Base-by-base conservation (phyloP, 352 stramenopile species). In the Globisporangium spinosum region DNA sequence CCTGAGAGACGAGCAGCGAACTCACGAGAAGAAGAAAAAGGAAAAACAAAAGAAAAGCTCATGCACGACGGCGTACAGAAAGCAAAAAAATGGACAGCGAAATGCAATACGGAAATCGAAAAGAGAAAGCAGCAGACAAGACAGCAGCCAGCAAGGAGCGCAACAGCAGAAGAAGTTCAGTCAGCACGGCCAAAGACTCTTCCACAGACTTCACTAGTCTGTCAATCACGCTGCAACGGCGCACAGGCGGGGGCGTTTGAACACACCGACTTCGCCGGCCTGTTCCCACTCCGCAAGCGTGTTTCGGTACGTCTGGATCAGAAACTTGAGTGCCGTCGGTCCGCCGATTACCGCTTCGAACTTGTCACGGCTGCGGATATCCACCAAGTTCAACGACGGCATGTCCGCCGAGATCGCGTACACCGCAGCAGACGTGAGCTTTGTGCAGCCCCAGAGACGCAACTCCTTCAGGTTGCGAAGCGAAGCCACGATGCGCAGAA, bases 361-460 rank as follows among this genome's bases (percentile, higher is more conserved):
- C 57, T 83, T 88, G 67, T 95, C 82, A 32, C 85, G 84, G 55
- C 84, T 91, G 63, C 88, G 88, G 25, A 95, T 80, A 59, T 94
- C 88, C 53, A 94, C 74, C 3, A 91, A 69, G 23, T 80, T 82
- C 23, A 95, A 74, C 55, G 83, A 77, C 17, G 83, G 77, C 43
- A 91, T 65, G 8, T 80, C 84, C 23, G 80, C 74, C 55, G 83
- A 90, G 57, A 91, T 93, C 32, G 82, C 87, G 60, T 82, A 74
- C 20, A 94, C 85, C 0, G 83, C 67, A 3, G 82, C 76, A n/a
- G 82, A 85, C 38, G 86, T 96, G 51, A 96, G 80, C 67, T 93
- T 91, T 17, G 73, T 80, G 68, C 88, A 96, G 58, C 83, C 85
- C 86, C 83, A 96, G 40, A 96, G 81, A 65, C 84, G 83, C 64